These are phyloP conservation scores for Nephelium lappaceum DNA, from an alignment of 345 rosid genomes.

Conservation along the genomic window DNA sequence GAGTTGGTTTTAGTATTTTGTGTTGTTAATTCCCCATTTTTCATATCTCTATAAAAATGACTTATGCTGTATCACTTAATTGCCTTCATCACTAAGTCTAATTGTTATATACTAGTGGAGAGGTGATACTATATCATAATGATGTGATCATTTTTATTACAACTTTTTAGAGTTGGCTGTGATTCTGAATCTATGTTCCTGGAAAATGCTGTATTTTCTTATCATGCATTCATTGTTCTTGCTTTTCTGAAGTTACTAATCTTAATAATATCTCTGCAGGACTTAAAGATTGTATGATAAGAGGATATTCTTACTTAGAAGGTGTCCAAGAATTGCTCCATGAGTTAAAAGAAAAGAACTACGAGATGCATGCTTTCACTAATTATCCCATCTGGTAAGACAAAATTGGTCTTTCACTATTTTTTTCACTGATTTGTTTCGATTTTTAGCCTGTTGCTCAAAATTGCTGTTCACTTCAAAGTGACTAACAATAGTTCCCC, in stretches of 20 bases:
- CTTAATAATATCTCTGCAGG: slow-evolving; percentile 44
- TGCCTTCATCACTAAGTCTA: not conserved
- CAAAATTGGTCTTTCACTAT: not conserved
- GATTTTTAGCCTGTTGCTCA: not conserved
- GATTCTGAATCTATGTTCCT: not conserved
- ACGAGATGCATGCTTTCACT: slow-evolving; percentile 92
- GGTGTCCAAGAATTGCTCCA: slow-evolving; percentile 76
- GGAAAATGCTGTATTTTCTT: not conserved
- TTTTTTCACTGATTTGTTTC: not conserved
- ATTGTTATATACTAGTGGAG: not conserved
- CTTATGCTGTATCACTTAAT: not conserved
- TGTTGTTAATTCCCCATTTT: not conserved
- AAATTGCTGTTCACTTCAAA: not conserved
- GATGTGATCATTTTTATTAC: not conserved
- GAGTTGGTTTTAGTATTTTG: not conserved
- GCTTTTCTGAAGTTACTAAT: slow-evolving; percentile 9
- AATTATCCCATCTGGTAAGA: slow-evolving; percentile 86
- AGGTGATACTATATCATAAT: not conserved
- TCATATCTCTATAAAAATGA: not conserved
- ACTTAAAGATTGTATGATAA: slow-evolving; percentile 70
- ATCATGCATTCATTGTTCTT: not conserved
- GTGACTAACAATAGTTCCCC: not conserved
- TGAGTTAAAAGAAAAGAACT: slow-evolving; percentile 48
- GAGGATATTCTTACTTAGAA: slow-evolving; percentile 73
- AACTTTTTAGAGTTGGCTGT: not conserved